Percentiles rank a stretch among this genome's conserved stretches.
Conservation (phyloP, 2,329 filamentous ascomycete genomes). For the Coniochaeta sp. region DNA sequence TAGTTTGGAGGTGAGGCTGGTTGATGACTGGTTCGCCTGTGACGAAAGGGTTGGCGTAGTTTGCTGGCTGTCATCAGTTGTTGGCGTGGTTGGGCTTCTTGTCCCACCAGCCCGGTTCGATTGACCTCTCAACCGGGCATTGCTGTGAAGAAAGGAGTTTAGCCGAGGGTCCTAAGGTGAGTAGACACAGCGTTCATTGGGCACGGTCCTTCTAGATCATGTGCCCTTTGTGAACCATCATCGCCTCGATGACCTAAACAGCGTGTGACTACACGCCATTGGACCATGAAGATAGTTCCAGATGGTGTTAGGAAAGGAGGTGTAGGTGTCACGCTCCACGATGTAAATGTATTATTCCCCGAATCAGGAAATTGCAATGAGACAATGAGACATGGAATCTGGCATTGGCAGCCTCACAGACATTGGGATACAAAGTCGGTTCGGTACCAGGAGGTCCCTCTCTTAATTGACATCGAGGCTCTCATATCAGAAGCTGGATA, state of each 20-base stretch:
- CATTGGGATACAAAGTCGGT: too few species aligned
- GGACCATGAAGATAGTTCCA: neutral
- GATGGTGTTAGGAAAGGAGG: neutral
- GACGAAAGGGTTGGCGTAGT: constrained; percentile 5
- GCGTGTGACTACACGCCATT: neutral
- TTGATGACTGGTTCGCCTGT: constrained; percentile 15
- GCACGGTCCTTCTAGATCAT: neutral
- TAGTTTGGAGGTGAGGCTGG: constrained; percentile 8
- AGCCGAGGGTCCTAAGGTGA: neutral
- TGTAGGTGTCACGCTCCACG: neutral
- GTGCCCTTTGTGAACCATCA: neutral
- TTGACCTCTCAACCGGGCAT: constrained; percentile 17
- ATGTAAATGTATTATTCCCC: neutral
- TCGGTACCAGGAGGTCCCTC: too few species aligned
- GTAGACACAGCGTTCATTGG: neutral
- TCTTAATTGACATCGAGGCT: neutral
- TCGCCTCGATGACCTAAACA: neutral
- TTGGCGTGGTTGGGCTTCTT: constrained; percentile 14
- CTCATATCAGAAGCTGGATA: neutral
- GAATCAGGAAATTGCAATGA: too few species aligned
- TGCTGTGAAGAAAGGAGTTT: constrained; percentile 9
- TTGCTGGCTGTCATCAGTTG: constrained; percentile 13
- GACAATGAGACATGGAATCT: too few species aligned
- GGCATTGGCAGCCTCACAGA: too few species aligned
- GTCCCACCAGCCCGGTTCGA: constrained; percentile 12